Percentiles rank a stretch among this genome's conserved stretches.
Conservation (phyloP, 2,329 filamentous ascomycete species). For the Pleochaeta shiraiana region DNA sequence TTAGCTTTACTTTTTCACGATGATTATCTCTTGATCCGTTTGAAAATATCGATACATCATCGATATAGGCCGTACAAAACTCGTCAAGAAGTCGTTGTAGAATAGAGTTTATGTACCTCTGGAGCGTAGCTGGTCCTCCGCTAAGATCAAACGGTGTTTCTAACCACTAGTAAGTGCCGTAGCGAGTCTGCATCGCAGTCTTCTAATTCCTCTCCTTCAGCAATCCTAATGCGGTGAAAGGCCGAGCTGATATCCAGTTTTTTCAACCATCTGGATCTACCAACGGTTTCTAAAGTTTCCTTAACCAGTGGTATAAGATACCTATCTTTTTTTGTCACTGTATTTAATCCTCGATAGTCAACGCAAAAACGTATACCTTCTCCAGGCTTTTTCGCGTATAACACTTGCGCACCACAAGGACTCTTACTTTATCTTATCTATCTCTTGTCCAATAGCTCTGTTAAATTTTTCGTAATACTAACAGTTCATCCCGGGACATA, state of each 20-base stretch:
- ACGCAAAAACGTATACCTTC: constrained; percentile 2
- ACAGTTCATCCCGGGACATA: neutral
- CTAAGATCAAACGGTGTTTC: neutral
- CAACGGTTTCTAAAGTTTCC: neutral
- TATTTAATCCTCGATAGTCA: constrained; percentile 6
- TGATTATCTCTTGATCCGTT: neutral
- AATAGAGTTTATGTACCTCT: neutral
- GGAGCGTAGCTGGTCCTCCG: neutral
- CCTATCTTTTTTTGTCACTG: constrained; percentile 5
- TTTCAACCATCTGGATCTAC: neutral
- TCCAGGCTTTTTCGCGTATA: constrained; percentile 1
- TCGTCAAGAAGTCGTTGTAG: neutral
- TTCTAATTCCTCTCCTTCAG: neutral
- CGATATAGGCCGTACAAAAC: constrained; percentile 1
- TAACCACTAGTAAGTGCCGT: neutral
- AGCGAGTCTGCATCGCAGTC: neutral
- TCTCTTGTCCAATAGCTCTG: neutral
- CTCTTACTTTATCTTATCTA: neutral
- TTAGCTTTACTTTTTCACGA: neutral
- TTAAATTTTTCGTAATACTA: neutral
- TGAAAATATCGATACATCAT: neutral
- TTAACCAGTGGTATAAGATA: neutral
- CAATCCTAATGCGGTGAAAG: constrained; percentile 3
- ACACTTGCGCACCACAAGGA: neutral
- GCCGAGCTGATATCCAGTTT: neutral